These are phyloP conservation scores for Cetradonia linearis DNA, from an alignment of 495 filamentous ascomycete species.

Conservation along the genomic window DNA sequence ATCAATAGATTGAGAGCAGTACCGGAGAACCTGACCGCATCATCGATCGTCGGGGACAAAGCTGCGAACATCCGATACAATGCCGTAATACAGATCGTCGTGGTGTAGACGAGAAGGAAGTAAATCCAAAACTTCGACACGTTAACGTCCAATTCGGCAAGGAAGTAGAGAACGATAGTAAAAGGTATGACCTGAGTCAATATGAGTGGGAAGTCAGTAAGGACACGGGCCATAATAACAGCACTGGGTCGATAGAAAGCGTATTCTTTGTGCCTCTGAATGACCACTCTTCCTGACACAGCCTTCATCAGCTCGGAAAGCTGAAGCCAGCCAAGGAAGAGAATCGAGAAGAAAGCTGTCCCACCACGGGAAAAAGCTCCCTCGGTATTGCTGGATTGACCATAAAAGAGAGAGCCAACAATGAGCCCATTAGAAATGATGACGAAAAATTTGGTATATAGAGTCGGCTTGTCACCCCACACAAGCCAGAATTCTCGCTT, in stretches of 20 bases:
- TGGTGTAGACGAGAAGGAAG: conserved; percentile 59
- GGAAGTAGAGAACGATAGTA: conserved; percentile 58
- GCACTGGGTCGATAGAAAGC: conserved; percentile 74
- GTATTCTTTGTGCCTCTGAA: conserved; percentile 57
- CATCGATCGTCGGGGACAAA: conserved; percentile 60
- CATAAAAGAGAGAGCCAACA: conserved; percentile 64
- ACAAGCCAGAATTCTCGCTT: conserved; percentile 68
- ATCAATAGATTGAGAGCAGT: conserved; percentile 55
- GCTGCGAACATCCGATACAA: conserved; percentile 70
- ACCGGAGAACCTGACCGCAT: conserved; percentile 61
- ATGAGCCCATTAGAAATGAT: conserved; percentile 68
- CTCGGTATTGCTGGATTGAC: conserved; percentile 49
- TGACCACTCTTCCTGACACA: conserved; percentile 51
- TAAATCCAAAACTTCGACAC: conserved; percentile 67
- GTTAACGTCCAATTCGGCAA: conserved; percentile 51
- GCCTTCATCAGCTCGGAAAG: conserved; percentile 51
- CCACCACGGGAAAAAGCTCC: conserved; percentile 63
- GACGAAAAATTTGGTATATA: conserved; percentile 71
- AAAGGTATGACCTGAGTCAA: conserved; percentile 55
- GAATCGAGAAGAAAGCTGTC: conserved; percentile 60
- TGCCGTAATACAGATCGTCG: conserved; percentile 55
- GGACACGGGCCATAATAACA: conserved; percentile 54
- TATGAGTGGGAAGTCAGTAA: conserved; percentile 59
- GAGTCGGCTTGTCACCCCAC: conserved; percentile 58
- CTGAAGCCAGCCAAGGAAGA: conserved; percentile 70